phyloP scores from a whole-genome alignment of 1,284 basidiomycete species.

The Cryptococcus sp. region DNA sequence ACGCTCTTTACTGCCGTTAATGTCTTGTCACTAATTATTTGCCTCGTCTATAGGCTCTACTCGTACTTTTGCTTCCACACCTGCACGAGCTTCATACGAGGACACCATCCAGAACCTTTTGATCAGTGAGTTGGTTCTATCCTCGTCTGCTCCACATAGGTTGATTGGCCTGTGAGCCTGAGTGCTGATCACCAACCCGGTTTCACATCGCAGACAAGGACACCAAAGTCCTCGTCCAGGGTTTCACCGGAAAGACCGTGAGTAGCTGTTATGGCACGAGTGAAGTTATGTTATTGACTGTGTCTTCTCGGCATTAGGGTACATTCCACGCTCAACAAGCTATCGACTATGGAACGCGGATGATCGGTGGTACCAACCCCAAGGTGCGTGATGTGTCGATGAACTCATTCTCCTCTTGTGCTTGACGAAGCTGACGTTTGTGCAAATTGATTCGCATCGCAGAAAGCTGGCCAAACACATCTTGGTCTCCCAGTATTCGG shows the following conservation, averaged over 20 bases:
- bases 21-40: neutral
- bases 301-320: slow-evolving; percentile 60
- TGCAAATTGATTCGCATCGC: neutral
- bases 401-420: neutral
- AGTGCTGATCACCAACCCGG: neutral
- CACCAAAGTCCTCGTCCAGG: slow-evolving; percentile 90
- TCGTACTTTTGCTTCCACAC: slow-evolving; percentile 69
- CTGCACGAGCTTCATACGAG: slow-evolving; percentile 69
- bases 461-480: slow-evolving; percentile 93
- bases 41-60: slow-evolving; percentile 18
- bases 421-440: neutral
- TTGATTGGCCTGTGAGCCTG: neutral
- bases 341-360: slow-evolving; percentile 83
- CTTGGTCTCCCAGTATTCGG: slow-evolving; percentile 95
- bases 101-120: slow-evolving; percentile 89
- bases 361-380: slow-evolving; percentile 97
- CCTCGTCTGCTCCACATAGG: neutral
- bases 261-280: slow-evolving; percentile 37
- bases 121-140: slow-evolving; percentile 58
- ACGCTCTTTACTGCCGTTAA: neutral
- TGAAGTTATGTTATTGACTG: neutral
- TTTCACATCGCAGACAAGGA: slow-evolving; percentile 65
- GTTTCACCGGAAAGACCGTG: slow-evolving; percentile 96
- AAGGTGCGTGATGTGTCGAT: slow-evolving; percentile 55
- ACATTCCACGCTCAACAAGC: slow-evolving; percentile 98